Evolutionary conservation across 805 yeast species (phyloP).

Genomic region (Wickerhamia fluorescens): DNA sequence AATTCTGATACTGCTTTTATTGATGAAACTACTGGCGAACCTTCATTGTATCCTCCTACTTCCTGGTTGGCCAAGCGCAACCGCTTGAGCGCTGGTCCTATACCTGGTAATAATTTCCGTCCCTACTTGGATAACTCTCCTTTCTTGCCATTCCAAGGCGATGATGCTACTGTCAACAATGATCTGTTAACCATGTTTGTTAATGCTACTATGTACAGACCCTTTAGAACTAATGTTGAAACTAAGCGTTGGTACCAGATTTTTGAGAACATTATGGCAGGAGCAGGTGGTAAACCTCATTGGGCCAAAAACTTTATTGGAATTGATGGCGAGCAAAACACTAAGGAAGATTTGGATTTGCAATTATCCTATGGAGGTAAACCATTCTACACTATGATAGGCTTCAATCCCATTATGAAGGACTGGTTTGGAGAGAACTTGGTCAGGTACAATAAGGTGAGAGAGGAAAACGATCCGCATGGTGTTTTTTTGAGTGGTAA

Average conservation of each 20-base stretch:
- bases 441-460: conserved; percentile 49
- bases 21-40: conserved; percentile 27
- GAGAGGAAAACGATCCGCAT: conserved; percentile 69
- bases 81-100: conserved; percentile 60
- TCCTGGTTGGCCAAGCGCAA: conserved; percentile 49
- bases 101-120: conserved; percentile 75
- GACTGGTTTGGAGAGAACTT: conserved; percentile 80
- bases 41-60: conserved; percentile 34
- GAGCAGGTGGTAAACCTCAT: conserved; percentile 90
- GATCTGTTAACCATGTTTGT: conserved; percentile 78
- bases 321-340: conserved; percentile 27
- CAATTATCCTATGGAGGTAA: conserved; percentile 35
- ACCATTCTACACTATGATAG: conserved; percentile 68
- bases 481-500: conserved; percentile 73
- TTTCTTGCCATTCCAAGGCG: conserved; percentile 40
- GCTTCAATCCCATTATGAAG: conserved; percentile 59
- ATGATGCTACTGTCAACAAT: conserved; percentile 48
- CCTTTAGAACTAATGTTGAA: conserved; percentile 71
- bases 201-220: conserved; percentile 94
- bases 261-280: conserved; percentile 74
- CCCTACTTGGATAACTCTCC: conserved; percentile 84
- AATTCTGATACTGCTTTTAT: conserved; percentile 30
- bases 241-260: conserved; percentile 72
- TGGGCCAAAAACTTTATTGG: conserved; percentile 97
- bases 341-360: conserved; percentile 30